Conservation (phyloP, 768 basidiomycete genomes). For the Termitomyces heimii region DNA sequence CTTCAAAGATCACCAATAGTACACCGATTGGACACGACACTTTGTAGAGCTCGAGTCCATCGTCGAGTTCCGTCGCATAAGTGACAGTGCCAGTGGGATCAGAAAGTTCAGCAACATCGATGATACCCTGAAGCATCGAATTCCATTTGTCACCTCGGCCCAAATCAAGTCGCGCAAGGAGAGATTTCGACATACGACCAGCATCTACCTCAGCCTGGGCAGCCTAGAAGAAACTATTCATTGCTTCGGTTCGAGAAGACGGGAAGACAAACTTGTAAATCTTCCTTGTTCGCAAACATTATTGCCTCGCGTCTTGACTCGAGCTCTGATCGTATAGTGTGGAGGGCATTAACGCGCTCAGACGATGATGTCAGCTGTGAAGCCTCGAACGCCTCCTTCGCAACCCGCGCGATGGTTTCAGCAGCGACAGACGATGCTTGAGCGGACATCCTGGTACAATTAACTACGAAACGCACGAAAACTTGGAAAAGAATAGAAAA, state of each 20-base stretch:
- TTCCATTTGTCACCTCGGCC: slow-evolving; percentile 84
- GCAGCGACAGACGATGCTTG: slow-evolving; percentile 24
- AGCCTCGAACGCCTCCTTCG: slow-evolving; percentile 79
- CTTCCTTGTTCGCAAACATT: slow-evolving; percentile 73
- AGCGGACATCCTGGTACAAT: background rate
- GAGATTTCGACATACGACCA: slow-evolving; percentile 76
- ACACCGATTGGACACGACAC: slow-evolving; percentile 97
- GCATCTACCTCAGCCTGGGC: slow-evolving; percentile 74
- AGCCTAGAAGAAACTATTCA: slow-evolving; percentile 37
- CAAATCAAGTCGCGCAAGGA: slow-evolving; percentile 85
- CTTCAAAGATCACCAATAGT: slow-evolving; percentile 94
- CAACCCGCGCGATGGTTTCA: slow-evolving; percentile 67
- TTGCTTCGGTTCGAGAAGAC: background rate
- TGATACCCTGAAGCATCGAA: slow-evolving; percentile 85
- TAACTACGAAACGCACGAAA: background rate
- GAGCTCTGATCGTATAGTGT: slow-evolving; percentile 63
- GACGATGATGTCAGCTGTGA: slow-evolving; percentile 73
- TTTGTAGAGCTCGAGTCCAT: slow-evolving; percentile 82
- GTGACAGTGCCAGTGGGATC: slow-evolving; percentile 84
- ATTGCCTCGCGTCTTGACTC: slow-evolving; percentile 60
- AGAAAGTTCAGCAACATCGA: slow-evolving; percentile 79
- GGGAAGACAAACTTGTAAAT: slow-evolving; percentile 56
- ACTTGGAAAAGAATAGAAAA: background rate
- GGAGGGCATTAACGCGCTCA: slow-evolving; percentile 68
- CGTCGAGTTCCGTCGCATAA: slow-evolving; percentile 88